phyloP scores from a whole-genome alignment of 257 asterid species.

The Linaria vulgaris region DNA sequence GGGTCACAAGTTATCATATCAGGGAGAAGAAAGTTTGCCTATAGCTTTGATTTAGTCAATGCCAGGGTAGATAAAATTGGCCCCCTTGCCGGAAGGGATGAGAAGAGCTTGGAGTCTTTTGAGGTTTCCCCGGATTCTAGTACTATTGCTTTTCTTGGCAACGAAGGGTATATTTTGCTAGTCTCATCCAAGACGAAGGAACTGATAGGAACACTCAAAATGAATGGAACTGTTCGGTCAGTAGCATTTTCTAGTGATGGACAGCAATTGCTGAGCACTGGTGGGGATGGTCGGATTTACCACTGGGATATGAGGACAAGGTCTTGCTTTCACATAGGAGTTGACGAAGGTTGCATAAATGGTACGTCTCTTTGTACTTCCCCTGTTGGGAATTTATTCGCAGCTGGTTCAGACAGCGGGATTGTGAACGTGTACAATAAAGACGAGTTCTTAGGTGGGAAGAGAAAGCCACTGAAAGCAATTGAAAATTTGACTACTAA shows the following conservation, averaged over 20 bases:
- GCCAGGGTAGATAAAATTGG: conserved; percentile 71
- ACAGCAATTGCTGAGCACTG: conserved; percentile 59
- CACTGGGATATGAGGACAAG: conserved; percentile 85
- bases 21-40: conserved; percentile 88
- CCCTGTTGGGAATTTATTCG: conserved; percentile 66
- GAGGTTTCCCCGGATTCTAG: conserved; percentile 92
- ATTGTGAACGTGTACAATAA: conserved; percentile 70
- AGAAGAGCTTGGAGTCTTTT: conserved; percentile 85
- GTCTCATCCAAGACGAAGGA: conserved; percentile 85
- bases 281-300: conserved; percentile 90
- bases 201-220: conserved; percentile 79
- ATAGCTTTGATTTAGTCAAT: conserved; percentile 72
- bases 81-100: conserved; percentile 89
- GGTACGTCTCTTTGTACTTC: conserved; percentile 74
- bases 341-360: conserved; percentile 86
- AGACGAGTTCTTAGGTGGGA: conserved; percentile 72
- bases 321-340: conserved; percentile 78
- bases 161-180: conserved; percentile 76
- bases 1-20: conserved; percentile 80
- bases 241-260: conserved; percentile 77
- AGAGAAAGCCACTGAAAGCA: conserved; percentile 74
- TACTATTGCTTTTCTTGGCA: conserved; percentile 83
- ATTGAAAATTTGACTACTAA: conserved; percentile 71
- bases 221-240: conserved; percentile 88
- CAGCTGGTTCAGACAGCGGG: conserved; percentile 95